These are phyloP conservation scores for Boletus patriciae DNA, from an alignment of 768 basidiomycete species.

Conservation along the genomic window DNA sequence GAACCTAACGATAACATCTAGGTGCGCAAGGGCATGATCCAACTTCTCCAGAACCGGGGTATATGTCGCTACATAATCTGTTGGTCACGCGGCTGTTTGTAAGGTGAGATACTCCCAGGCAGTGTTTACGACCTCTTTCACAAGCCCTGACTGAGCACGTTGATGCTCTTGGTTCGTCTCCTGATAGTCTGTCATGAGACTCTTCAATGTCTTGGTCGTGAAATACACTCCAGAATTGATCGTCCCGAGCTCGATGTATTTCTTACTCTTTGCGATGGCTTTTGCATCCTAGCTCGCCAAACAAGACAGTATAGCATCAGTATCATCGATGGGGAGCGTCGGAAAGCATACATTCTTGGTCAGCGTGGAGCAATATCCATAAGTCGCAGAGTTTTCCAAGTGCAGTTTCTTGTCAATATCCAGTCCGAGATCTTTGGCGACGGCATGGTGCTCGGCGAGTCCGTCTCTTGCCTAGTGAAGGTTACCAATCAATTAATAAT, in stretches of 20 bases:
- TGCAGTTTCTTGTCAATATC: conserved; percentile 96
- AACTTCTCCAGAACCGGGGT: conserved; percentile 82
- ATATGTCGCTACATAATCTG: conserved; percentile 69
- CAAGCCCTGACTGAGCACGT: conserved; percentile 74
- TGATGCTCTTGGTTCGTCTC: conserved; percentile 69
- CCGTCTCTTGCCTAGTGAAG: conserved; percentile 60
- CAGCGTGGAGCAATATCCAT: conserved; percentile 91
- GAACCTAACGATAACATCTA: conserved; percentile 90
- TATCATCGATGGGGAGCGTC: not conserved
- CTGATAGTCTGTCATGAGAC: conserved; percentile 67
- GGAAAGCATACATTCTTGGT: conserved; percentile 75
- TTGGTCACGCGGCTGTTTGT: not conserved
- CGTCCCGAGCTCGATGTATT: conserved; percentile 82
- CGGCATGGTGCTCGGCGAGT: conserved; percentile 70
- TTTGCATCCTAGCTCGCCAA: conserved; percentile 68
- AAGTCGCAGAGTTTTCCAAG: conserved; percentile 81
- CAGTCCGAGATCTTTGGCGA: conserved; percentile 68
- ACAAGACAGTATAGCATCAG: conserved; percentile 59
- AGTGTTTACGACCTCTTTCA: conserved; percentile 90
- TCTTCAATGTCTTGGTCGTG: conserved; percentile 73
- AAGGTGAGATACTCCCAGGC: conserved; percentile 58
- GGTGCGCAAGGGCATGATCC: conserved; percentile 80
- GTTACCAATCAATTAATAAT: not conserved
- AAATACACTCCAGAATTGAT: conserved; percentile 88
- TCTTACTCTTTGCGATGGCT: conserved; percentile 56